phyloP scores from a whole-genome alignment of 192 early-diverging fungal genomes.

The Coemansia sp. region DNA sequence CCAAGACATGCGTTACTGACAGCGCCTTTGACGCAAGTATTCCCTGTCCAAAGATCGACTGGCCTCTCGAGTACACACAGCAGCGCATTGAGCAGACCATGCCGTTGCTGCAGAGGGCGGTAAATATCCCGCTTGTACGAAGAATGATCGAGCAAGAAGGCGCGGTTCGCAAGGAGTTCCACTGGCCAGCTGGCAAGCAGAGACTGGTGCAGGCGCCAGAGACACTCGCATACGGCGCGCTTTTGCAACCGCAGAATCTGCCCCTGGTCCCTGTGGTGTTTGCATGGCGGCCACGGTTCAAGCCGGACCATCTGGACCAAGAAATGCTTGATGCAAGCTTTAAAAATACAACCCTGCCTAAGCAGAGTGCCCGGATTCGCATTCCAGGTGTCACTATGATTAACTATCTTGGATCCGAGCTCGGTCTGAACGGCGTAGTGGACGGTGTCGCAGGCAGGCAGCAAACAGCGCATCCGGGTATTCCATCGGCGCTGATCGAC shows the following conservation, averaged over 20 bases:
- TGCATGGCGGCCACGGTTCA: conserved; percentile 15
- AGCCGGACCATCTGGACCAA: conserved; percentile 23
- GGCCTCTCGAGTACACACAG: conserved; percentile 12
- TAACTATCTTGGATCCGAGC: conserved; percentile 28
- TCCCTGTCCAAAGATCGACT: conserved; percentile 4
- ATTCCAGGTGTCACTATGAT: conserved; percentile 36
- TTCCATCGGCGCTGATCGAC: conserved; percentile 32
- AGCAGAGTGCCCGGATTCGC: neutral
- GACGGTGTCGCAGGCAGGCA: neutral
- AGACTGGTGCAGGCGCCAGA: conserved; percentile 26
- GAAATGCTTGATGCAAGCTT: conserved; percentile 15
- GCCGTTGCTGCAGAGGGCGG: neutral
- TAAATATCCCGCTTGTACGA: neutral
- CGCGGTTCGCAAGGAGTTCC: conserved; percentile 22
- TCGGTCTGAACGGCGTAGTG: conserved; percentile 15
- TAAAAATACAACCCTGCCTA: neutral
- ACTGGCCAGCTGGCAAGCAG: conserved; percentile 32
- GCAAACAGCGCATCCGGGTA: conserved; percentile 21
- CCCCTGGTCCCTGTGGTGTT: conserved; percentile 28
- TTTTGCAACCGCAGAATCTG: conserved; percentile 12
- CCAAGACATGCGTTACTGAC: neutral
- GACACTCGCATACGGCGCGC: conserved; percentile 28
- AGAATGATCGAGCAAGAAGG: neutral
- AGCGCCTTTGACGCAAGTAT: neutral
- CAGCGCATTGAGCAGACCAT: conserved; percentile 3